Percentiles rank a stretch among this genome's conserved stretches.
phyloP scores from a whole-genome alignment of 306 rosid genomes.

The Corylus heterophylla region DNA sequence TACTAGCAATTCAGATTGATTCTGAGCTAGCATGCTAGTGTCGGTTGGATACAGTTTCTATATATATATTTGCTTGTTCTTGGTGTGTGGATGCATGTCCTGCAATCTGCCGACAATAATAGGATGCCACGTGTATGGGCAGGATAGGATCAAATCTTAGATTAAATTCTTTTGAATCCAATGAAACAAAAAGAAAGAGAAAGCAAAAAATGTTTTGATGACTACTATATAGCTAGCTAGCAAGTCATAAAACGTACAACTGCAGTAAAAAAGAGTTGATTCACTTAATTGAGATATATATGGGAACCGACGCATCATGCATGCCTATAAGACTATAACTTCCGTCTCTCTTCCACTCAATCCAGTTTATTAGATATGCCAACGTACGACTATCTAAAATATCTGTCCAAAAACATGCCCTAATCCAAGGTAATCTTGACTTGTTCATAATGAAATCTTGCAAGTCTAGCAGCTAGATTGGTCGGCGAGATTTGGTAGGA shows the following conservation, averaged over 20 bases:
- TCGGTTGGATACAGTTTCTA: neutral
- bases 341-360: neutral
- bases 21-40: neutral
- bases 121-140: neutral
- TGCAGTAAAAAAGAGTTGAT: too few relatives aligned
- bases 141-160: too few relatives aligned
- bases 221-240: too few relatives aligned
- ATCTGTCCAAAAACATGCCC: slow-evolving; percentile 34
- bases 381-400: slow-evolving; percentile 26
- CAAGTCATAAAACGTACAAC: too few relatives aligned
- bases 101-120: neutral
- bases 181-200: too few relatives aligned
- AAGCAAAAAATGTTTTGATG: too few relatives aligned
- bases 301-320: neutral
- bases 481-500: slow-evolving; percentile 46
- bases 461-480: slow-evolving; percentile 26
- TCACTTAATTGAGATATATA: neutral
- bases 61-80: too few relatives aligned
- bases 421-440: slow-evolving; percentile 36
- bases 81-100: too few relatives aligned
- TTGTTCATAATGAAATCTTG: slow-evolving; percentile 35
- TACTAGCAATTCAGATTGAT: too few relatives aligned
- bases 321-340: neutral
- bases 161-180: too few relatives aligned
- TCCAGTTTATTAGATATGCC: slow-evolving; percentile 16